Percentiles rank a stretch among this genome's conserved stretches.
These are phyloP conservation scores for Linanthus parryae DNA, from an alignment of 148 eudicot genomes.

Conservation along the genomic window DNA sequence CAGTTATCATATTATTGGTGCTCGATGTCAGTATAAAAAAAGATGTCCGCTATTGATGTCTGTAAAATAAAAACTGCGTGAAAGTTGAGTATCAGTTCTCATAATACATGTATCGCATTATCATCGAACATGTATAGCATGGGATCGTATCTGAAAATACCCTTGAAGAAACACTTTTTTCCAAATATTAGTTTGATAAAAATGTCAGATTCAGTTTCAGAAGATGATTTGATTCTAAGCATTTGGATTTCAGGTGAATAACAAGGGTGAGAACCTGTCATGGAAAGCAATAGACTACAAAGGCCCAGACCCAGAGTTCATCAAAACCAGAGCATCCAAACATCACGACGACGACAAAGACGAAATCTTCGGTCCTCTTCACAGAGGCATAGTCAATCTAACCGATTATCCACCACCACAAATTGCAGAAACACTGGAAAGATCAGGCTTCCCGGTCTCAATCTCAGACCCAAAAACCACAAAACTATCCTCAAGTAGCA, in stretches of 20 bases:
- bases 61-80: too few species aligned
- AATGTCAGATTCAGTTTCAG: too few species aligned
- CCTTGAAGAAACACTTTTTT: too few species aligned
- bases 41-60: too few species aligned
- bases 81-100: too few species aligned
- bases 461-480: constrained; percentile 9
- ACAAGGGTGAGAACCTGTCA: constrained; percentile 40
- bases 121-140: too few species aligned
- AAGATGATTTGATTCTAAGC: too few species aligned
- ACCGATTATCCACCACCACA: constrained; percentile 18
- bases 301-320: constrained; percentile 56
- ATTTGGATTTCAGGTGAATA: constrained; percentile 71
- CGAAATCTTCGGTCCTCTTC: constrained; percentile 41
- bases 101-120: too few species aligned
- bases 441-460: constrained; percentile 36
- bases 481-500: not conserved
- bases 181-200: too few species aligned
- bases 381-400: constrained; percentile 33
- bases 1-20: too few species aligned
- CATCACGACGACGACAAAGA: constrained; percentile 10
- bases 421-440: constrained; percentile 15
- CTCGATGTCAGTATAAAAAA: too few species aligned
- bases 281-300: constrained; percentile 72
- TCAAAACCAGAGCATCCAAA: not conserved
- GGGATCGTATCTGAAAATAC: too few species aligned